Percentiles rank a stretch among this genome's conserved stretches.
Conservation (phyloP, 331 rosid genomes). For the Malus hybrid region DNA sequence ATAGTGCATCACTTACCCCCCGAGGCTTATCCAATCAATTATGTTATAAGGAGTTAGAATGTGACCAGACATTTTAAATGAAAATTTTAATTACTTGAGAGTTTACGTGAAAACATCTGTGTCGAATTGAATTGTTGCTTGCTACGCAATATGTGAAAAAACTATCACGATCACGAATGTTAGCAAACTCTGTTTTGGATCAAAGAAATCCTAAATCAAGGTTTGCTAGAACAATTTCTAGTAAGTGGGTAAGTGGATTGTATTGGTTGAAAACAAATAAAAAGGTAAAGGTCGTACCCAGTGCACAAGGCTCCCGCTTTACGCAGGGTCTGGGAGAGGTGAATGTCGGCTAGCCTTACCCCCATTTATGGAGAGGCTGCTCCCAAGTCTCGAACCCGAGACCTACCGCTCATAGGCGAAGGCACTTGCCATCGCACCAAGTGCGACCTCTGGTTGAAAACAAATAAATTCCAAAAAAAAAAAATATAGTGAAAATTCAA, state of each 20-base stretch:
- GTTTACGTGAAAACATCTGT: not conserved
- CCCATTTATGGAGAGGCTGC: too few relatives aligned
- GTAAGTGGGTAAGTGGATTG: not conserved
- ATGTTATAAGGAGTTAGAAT: not conserved
- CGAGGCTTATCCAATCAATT: not conserved
- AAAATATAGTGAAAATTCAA: not conserved
- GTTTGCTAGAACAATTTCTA: not conserved
- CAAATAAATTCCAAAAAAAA: not conserved
- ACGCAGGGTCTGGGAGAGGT: too few relatives aligned
- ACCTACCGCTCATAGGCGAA: too few relatives aligned
- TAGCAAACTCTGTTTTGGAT: not conserved
- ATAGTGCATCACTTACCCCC: not conserved
- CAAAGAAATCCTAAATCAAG: not conserved
- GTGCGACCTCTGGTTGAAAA: not conserved
- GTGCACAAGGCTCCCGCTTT: too few relatives aligned
- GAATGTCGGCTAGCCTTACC: too few relatives aligned
- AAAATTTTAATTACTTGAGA: not conserved
- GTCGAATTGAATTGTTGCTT: not conserved
- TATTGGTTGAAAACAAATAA: not conserved
- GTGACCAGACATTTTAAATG: not conserved
- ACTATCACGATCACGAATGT: not conserved
- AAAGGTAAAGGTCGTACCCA: too few relatives aligned
- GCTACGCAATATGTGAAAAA: not conserved
- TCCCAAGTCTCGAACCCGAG: too few relatives aligned
- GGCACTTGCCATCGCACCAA: too few relatives aligned